Percentiles rank a stretch among this genome's conserved stretches.
Evolutionary conservation across 345 rosid genomes (phyloP).

Genomic region (Eucalyptus erythrocorys): DNA sequence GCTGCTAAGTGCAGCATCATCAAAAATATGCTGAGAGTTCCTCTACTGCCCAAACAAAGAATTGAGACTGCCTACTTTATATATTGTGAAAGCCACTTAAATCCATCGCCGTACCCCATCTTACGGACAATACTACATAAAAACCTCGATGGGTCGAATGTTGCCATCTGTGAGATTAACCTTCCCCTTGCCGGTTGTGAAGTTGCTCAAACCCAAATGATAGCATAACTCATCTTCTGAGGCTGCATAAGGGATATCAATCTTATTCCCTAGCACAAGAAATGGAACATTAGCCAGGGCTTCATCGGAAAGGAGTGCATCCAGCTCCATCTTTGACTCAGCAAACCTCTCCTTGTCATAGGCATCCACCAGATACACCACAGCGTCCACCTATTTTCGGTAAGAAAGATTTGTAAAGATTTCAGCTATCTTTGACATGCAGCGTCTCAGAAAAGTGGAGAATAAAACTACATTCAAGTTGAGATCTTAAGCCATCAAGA

Average conservation of each 20-base stretch:
- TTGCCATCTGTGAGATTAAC: constrained; percentile 24
- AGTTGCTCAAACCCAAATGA: constrained; percentile 37
- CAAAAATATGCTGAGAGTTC: not conserved
- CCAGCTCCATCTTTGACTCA: constrained; percentile 44
- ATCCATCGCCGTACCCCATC: constrained; percentile 62
- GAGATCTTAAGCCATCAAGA: not conserved
- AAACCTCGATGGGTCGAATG: constrained; percentile 38
- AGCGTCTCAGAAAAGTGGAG: not conserved
- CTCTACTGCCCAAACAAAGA: not conserved
- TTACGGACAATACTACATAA: constrained; percentile 53
- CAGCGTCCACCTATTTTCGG: constrained; percentile 32
- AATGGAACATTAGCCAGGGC: constrained; percentile 35
- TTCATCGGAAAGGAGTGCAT: constrained; percentile 49
- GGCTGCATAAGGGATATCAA: constrained; percentile 46
- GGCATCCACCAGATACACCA: constrained; percentile 54
- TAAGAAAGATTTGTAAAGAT: not conserved
- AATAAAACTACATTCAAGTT: not conserved
- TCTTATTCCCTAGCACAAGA: constrained; percentile 50
- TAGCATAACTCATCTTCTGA: constrained; percentile 45
- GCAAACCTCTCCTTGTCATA: constrained; percentile 52
- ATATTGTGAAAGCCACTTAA: constrained; percentile 54
- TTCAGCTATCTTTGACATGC: not conserved
- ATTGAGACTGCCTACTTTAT: constrained; percentile 24
- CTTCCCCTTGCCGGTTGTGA: constrained; percentile 53
- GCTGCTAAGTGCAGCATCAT: not conserved